Base-by-base conservation (phyloP, 2,329 filamentous ascomycete species). In the Aspergillus proliferans region DNA sequence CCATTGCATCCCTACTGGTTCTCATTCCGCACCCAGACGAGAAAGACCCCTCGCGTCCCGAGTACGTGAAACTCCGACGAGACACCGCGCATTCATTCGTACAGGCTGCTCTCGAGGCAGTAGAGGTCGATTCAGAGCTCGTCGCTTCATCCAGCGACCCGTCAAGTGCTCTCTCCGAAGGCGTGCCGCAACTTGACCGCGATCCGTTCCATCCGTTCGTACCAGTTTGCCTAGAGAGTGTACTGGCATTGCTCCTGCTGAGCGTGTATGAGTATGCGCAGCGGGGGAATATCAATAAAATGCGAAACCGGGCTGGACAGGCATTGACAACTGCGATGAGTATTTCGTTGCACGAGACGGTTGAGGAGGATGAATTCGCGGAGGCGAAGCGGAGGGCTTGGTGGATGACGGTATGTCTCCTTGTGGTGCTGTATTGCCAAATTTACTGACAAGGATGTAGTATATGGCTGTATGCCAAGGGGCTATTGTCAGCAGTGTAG, bases 391-490 rank as follows among this genome's bases (percentile, higher is more conserved):
- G 49, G 19, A 52, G 59, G 18, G 49, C 52, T 12, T 63, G 61
- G 61, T 63, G 60, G 61, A 59, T 57, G 45, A 57, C 55, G 9
- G 61, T 63, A 14, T 33, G 60, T 54, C 30, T 33, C 15, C 12
- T 9, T 12, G 15, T 24, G 19, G 15, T 60, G 58, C 55, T 60
- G 47, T 56, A 53, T 39, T 26, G 58, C 14, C 45, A 51, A 7
- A 57, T 56, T 24, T 46, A 55, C n/a, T 63, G 18, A 40, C 18
- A 19, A 15, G 53, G 55, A 12, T 64, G 62, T 24, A 75, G 65
- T 80, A 79, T 50, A 69, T 77, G 14, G 74, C 70, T 50, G 71
- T 73, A 4, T 77, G 74, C 39, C 77, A 80, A 56, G 73, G 69
- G 9, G 71, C 75, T 1, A 77, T 79, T 47, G 74, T 79, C 19